Conservation (phyloP, 164 flowering plant genomes). For the Protea cynaroides region DNA sequence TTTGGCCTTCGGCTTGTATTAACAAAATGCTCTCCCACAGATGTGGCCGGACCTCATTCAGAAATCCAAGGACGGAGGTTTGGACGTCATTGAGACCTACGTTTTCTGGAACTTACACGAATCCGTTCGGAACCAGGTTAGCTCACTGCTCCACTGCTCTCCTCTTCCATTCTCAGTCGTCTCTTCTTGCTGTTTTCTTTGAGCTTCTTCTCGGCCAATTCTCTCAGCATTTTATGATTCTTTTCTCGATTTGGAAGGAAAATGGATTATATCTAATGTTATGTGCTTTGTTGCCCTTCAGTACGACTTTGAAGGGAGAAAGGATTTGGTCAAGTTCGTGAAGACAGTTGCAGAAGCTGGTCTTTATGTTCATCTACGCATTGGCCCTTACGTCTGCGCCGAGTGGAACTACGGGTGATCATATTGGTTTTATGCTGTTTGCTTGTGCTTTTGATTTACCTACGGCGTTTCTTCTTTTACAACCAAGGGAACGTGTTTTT, state of each 20-base stretch:
- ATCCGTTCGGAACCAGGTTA: conserved; percentile 65
- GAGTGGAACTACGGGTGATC: conserved; percentile 95
- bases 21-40: conserved; percentile 28
- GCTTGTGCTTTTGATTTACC: background rate
- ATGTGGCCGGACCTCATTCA: conserved; percentile 95
- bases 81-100: conserved; percentile 88
- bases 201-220: too few relatives aligned
- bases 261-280: too few relatives aligned
- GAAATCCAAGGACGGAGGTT: conserved; percentile 94
- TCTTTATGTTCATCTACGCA: conserved; percentile 73
- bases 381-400: conserved; percentile 96
- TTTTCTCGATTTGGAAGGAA: background rate
- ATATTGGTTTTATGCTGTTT: background rate
- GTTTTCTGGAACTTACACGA: conserved; percentile 96
- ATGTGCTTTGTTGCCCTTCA: conserved; percentile 19
- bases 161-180: background rate
- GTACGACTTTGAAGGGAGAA: conserved; percentile 85
- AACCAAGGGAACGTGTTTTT: background rate
- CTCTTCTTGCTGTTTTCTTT: background rate
- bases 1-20: background rate
- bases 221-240: too few relatives aligned
- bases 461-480: too few relatives aligned
- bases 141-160: too few relatives aligned
- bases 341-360: conserved; percentile 80
- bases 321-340: conserved; percentile 79